Conservation (phyloP, 805 yeast genomes). For the Candida hispaniensis region DNA sequence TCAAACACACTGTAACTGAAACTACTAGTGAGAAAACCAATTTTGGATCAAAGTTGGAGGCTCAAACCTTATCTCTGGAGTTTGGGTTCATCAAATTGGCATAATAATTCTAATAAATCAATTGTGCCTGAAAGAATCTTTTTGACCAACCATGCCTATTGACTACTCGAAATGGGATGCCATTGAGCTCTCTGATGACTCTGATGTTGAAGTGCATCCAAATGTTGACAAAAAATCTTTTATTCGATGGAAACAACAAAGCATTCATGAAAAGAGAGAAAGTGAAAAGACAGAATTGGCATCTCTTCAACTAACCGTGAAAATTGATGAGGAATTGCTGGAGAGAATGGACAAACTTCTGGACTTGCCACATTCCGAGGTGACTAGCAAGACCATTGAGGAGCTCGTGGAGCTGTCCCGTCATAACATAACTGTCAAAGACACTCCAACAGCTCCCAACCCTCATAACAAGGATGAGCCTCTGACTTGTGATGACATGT, state of each 20-base stretch:
- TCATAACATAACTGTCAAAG: constrained; percentile 7
- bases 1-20: no score
- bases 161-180: constrained; percentile 98
- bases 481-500: constrained; percentile 77
- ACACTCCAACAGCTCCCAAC: constrained; percentile 13
- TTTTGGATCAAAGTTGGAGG: no score
- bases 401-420: constrained; percentile 10
- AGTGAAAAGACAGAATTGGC: constrained; percentile 71
- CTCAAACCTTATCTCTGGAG: no score
- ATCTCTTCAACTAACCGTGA: constrained; percentile 61
- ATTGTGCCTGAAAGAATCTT: no score
- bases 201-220: constrained; percentile 95
- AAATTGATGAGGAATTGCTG: constrained; percentile 70
- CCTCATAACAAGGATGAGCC: constrained; percentile 22
- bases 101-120: no score
- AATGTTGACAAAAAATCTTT: constrained; percentile 91
- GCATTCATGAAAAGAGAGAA: constrained; percentile 84
- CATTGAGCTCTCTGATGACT: constrained; percentile 89
- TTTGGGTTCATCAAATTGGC: no score
- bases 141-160: constrained; percentile 53
- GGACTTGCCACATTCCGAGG: not conserved
- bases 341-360: constrained; percentile 54
- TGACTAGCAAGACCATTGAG: constrained; percentile 8
- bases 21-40: no score
- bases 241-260: constrained; percentile 93